Evolutionary conservation across 495 filamentous ascomycete species (phyloP).

Genomic region (Astrocystis sublimbata): DNA sequence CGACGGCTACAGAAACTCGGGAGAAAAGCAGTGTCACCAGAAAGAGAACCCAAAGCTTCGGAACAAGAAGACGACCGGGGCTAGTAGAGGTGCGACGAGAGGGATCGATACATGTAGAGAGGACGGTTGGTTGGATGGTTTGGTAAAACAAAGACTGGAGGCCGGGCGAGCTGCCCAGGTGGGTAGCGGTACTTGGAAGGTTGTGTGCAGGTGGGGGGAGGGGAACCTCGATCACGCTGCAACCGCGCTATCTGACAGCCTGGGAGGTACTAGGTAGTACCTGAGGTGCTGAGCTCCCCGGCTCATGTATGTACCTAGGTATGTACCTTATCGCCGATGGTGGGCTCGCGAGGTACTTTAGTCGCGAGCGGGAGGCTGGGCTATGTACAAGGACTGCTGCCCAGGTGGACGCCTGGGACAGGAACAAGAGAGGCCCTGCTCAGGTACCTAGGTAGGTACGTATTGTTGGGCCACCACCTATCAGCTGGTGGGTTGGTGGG

Average conservation of each 20-base stretch:
- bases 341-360: background rate
- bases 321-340: background rate
- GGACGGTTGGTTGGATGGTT: background rate
- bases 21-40: background rate
- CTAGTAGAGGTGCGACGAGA: constrained; percentile 1
- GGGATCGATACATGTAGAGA: constrained; percentile 1
- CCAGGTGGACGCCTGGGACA: too few relatives aligned
- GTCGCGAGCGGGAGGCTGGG: background rate
- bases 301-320: too few relatives aligned
- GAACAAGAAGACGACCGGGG: constrained; percentile 11
- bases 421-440: too few relatives aligned
- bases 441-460: too few relatives aligned
- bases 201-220: constrained; percentile 20
- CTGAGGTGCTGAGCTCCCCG: too few relatives aligned
- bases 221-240: constrained; percentile 8
- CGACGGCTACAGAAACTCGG: background rate
- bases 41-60: constrained; percentile 9
- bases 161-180: constrained; percentile 10
- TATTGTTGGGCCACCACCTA: too few relatives aligned
- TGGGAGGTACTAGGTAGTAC: background rate
- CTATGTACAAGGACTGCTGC: background rate
- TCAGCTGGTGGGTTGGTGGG: too few relatives aligned
- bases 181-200: constrained; percentile 3
- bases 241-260: too few relatives aligned
- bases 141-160: constrained; percentile 19